Evolutionary conservation across 306 rosid genomes (phyloP), one percentile per base, ranked within the genome.

Genomic region (Gastrolobium bilobum): DNA sequence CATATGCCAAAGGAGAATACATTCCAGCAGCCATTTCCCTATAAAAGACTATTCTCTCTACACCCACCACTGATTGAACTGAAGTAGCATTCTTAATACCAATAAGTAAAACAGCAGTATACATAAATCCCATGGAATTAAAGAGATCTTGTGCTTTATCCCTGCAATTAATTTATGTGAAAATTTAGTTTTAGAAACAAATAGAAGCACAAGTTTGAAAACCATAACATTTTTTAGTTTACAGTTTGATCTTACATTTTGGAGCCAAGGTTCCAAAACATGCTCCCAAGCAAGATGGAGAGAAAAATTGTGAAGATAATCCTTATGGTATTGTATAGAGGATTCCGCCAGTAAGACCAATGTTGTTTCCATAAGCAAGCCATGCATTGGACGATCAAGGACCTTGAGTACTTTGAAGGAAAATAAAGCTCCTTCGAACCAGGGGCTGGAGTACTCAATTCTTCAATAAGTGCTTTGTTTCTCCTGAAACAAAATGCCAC

Each of bases 381-480:
- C 50, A 88, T 70, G 47, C 89, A 91, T 82, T 91, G 97, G 43
- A 87, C 88, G 74, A 81, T 68, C 78, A 63, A 69, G 59, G 97
- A 78, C 43, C 87, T 88, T 47, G 90, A 82, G 60, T 83, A 93
- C 84, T 88, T 86, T 85, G 94, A 88, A 10, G 91, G 96, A 54
- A 93, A 93, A 83, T 51, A 84, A 71, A 93, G 63, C 37, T 93
- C 97, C 75, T 90, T 88, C 6, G 89, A 78, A 81, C 86, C 87
- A 67, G 81, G 38, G 42, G 57, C 79, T 9, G 94, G 97, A 79
- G 77, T 88, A 88, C 94, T 85, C 77, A 93, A 80, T 71, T 43
- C 82, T 76, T 88, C 93, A 57, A 91, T 87, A 73, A 93, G 79
- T 47, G 87, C 85, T 67, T 71, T 71, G 70, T 91, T 93, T 53